These are phyloP conservation scores for Trichophyton verrucosum DNA, from an alignment of 2,329 filamentous ascomycete genomes.

Conservation along the genomic window DNA sequence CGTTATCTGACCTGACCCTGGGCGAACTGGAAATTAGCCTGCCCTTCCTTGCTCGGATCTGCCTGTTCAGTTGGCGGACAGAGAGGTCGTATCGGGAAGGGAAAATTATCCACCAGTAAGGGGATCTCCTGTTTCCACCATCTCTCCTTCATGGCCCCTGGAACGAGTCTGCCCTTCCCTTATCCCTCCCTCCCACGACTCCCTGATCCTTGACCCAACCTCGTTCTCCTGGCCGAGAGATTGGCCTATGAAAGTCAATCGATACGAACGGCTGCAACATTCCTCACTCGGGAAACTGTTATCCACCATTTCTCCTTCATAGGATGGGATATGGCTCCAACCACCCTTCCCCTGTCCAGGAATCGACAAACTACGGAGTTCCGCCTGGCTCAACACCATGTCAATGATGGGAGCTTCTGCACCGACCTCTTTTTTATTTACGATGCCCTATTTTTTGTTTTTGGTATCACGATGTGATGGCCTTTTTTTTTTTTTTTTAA, in stretches of 20 bases:
- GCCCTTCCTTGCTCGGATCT: background rate
- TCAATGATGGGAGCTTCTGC: background rate
- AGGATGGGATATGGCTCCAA: background rate
- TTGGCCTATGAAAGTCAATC: background rate
- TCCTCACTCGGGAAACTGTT: background rate
- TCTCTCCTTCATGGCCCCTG: background rate
- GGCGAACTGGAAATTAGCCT: constrained; percentile 1
- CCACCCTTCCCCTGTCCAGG: background rate
- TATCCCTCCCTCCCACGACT: background rate
- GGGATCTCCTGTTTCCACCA: background rate
- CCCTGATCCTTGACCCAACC: background rate
- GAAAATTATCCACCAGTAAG: constrained; percentile 3
- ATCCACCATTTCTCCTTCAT: constrained; percentile 1
- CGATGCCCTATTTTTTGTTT: background rate
- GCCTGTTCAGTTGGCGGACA: background rate
- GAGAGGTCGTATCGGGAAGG: constrained; percentile 2
- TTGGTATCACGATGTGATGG: background rate
- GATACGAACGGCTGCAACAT: background rate
- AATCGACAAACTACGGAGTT: background rate
- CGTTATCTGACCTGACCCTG: background rate
- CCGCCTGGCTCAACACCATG: background rate
- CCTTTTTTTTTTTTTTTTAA: background rate
- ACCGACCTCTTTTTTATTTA: background rate
- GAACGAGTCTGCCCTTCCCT: background rate
- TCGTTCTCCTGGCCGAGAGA: background rate